Base-by-base conservation (phyloP, 176 grass and related monocot species). In the Themeda triandra region DNA sequence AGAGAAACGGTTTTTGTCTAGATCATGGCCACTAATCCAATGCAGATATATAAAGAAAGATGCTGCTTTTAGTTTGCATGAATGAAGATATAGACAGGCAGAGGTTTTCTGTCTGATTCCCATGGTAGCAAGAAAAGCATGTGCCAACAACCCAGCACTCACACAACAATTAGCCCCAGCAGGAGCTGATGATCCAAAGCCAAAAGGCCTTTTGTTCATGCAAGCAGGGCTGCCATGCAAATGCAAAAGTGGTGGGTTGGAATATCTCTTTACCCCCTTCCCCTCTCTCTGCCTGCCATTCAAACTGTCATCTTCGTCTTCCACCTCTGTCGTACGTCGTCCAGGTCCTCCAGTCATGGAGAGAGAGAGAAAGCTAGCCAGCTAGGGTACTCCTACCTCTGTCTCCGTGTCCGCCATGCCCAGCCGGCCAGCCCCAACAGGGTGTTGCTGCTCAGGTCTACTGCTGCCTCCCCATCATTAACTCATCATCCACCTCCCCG, bases 111-210 rank as follows among this genome's bases (percentile, higher is more conserved):
- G 25, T 6, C 21, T 59, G 23, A n/a, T n/a, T n/a, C n/a, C n/a
- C 9, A 25, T 42, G 13, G 19, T 75, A 88, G 78, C 82, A 85
- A 88, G 72, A 25, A 82, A 82, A 85, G 77, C 90, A 78, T 85
- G 85, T 78, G 42, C 54, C 78, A 88, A 69, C 86, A 82, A 82
- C 64, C 77, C 42, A 56, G 35, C 71, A 28, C 59, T 68, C 71
- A 64, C 37, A 21, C 63, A 71, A 21, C 9, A 66, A n/a, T 70
- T 29, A 63, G 28, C 45, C 45, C 31, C n/a, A 28, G 15, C 14
- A 44, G n/a, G 15, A 12, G 9, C 10, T 8, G 19, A 56, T 54
- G 53, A 59, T 24, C 54, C 54, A 76, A 80, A 85, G 75, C 54
- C 54, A 76, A 80, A 85, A 80, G 10, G 5, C 76, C 27, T 73